Percentiles rank a stretch among this genome's conserved stretches.
Conservation (phyloP, 2,329 filamentous ascomycete species). For the Beauveria pseudobassiana region DNA sequence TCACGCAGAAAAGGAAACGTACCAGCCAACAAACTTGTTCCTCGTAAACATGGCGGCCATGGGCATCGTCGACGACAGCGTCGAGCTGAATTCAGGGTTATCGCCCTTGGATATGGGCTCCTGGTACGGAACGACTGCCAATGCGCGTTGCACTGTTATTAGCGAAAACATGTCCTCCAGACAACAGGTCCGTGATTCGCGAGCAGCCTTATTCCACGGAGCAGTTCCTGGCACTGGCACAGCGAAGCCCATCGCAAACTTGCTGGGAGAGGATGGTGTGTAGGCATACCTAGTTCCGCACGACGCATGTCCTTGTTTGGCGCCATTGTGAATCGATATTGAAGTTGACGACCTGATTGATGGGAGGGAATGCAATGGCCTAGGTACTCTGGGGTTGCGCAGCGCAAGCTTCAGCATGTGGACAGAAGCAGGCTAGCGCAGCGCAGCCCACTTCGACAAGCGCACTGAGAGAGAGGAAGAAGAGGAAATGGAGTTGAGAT, state of each 20-base stretch:
- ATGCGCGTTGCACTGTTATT: not conserved
- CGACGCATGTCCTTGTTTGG: conserved; percentile 71
- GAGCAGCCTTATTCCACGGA: not conserved
- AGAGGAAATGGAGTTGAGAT: not conserved
- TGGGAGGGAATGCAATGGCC: not conserved
- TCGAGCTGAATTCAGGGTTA: conserved; percentile 64
- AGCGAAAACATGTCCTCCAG: not conserved
- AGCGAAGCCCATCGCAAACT: not conserved
- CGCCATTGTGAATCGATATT: conserved; percentile 41
- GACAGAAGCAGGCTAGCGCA: not conserved
- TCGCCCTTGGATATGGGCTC: conserved; percentile 61
- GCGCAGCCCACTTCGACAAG: not conserved
- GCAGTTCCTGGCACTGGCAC: not conserved
- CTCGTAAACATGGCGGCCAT: conserved; percentile 95
- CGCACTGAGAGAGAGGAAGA: not conserved
- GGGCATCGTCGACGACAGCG: conserved; percentile 68
- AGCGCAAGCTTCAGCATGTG: not conserved
- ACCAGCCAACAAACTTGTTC: conserved; percentile 72
- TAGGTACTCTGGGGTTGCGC: not conserved
- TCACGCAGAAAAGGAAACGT: conserved; percentile 18
- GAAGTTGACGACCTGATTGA: not conserved
- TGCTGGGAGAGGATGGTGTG: not conserved
- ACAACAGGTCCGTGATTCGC: not conserved
- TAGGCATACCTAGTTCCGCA: conserved; percentile 58
- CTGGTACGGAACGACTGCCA: conserved; percentile 77